Percentiles rank a stretch among this genome's conserved stretches.
Conservation (phyloP, 768 basidiomycete species). For the Panaeolus papilionaceus region DNA sequence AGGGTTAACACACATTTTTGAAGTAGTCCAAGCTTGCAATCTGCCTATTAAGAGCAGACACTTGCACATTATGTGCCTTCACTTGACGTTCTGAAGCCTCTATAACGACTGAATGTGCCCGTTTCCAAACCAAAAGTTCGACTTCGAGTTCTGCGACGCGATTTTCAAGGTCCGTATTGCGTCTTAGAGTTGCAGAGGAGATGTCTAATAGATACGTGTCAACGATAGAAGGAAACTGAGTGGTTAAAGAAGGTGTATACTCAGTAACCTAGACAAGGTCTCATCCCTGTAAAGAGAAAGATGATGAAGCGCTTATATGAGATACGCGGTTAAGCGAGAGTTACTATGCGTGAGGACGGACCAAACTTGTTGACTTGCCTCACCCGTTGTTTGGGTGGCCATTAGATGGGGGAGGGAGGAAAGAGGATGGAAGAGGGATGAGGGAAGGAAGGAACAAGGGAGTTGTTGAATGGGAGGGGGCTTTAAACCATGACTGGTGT, state of each 20-base stretch:
- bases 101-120: conserved; percentile 66
- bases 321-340: conserved; percentile 6
- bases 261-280: conserved; percentile 63
- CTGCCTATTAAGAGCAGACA: conserved; percentile 68
- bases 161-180: conserved; percentile 67
- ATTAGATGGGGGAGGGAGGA: conserved; percentile 47
- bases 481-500: conserved; percentile 52
- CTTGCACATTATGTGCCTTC: conserved; percentile 71
- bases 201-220: conserved; percentile 48
- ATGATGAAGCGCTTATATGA: conserved; percentile 19
- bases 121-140: conserved; percentile 74
- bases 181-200: conserved; percentile 66
- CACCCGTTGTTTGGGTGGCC: conserved; percentile 61
- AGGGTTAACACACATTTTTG: conserved; percentile 42
- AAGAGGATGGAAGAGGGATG: conserved; percentile 34
- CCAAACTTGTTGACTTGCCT: conserved; percentile 72
- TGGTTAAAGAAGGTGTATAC: conserved; percentile 39
- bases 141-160: conserved; percentile 72
- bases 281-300: conserved; percentile 60
- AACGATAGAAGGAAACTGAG: background rate
- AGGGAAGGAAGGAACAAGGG: conserved; percentile 49
- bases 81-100: conserved; percentile 68
- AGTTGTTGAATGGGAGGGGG: conserved; percentile 42
- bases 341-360: conserved; percentile 37
- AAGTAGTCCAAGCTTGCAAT: conserved; percentile 63